These are phyloP conservation scores for Rhodotorula taiwanensis DNA, from an alignment of 768 basidiomycete genomes.

Conservation along the genomic window DNA sequence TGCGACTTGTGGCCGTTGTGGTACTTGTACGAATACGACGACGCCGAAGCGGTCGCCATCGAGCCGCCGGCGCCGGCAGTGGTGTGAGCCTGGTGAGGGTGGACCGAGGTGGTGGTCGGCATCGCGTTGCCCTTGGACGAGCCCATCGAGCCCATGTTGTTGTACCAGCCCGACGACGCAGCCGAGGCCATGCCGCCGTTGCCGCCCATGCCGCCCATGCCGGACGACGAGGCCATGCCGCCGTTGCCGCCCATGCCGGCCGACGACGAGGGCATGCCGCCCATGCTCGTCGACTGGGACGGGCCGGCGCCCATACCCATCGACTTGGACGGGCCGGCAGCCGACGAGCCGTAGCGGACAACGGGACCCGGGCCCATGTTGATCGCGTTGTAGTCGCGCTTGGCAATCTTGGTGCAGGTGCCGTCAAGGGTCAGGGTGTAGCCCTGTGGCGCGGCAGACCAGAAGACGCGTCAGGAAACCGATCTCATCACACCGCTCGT, in stretches of 20 bases:
- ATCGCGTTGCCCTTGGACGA: neutral
- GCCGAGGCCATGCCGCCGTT: too few species aligned
- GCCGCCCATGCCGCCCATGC: too few species aligned
- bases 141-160: neutral
- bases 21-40: conserved; percentile 1
- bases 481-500: too few species aligned
- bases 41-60: neutral
- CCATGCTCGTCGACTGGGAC: too few species aligned
- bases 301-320: too few species aligned
- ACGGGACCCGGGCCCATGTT: neutral
- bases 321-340: too few species aligned
- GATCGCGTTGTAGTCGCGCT: conserved; percentile 18
- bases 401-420: conserved; percentile 26
- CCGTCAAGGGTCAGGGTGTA: conserved; percentile 29
- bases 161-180: too few species aligned
- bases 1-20: neutral
- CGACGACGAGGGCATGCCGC: too few species aligned
- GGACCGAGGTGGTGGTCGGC: neutral
- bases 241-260: too few species aligned
- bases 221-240: too few species aligned
- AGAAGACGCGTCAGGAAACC: too few species aligned
- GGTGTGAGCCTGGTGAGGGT: neutral
- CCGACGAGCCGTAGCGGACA: neutral
- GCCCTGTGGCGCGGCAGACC: conserved; percentile 9
- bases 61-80: neutral